Conservation (phyloP, 768 basidiomycete genomes). For the Astraeus odoratus region DNA sequence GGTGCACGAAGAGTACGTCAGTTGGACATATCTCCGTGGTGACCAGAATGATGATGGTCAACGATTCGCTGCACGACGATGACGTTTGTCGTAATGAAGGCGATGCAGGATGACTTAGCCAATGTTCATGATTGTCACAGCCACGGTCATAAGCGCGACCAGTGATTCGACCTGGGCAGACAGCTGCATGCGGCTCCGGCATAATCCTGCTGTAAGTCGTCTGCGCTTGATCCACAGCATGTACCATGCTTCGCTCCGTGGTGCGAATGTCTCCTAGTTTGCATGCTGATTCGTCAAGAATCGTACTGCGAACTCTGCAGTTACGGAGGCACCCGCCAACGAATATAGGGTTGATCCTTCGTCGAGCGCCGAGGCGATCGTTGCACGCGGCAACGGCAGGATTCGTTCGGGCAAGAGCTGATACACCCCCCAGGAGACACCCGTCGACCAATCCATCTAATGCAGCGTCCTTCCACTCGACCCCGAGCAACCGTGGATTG, state of each 20-base stretch:
- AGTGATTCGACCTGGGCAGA: too few species aligned
- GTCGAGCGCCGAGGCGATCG: not conserved
- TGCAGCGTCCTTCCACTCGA: constrained; percentile 35
- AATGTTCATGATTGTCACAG: not conserved
- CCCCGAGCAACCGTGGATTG: constrained; percentile 23
- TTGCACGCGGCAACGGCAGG: constrained; percentile 1
- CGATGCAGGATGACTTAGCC: not conserved
- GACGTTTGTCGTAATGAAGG: too few species aligned
- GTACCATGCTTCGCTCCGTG: constrained; percentile 46
- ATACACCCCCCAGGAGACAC: constrained; percentile 4
- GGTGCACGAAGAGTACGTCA: too few species aligned
- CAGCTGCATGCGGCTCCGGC: not conserved
- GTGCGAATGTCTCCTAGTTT: constrained; percentile 5
- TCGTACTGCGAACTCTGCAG: not conserved
- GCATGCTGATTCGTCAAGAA: not conserved
- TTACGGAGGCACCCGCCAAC: not conserved
- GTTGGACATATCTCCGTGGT: not conserved
- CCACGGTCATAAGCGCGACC: not conserved
- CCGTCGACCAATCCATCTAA: not conserved
- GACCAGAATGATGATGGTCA: too few species aligned
- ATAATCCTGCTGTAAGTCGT: not conserved
- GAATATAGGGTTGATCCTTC: not conserved
- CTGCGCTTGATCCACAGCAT: constrained; percentile 23
- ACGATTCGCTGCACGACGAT: too few species aligned
- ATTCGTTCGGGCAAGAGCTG: constrained; percentile 6